phyloP scores from a whole-genome alignment of 495 filamentous ascomycete genomes.

The Geoglossum glabrum region DNA sequence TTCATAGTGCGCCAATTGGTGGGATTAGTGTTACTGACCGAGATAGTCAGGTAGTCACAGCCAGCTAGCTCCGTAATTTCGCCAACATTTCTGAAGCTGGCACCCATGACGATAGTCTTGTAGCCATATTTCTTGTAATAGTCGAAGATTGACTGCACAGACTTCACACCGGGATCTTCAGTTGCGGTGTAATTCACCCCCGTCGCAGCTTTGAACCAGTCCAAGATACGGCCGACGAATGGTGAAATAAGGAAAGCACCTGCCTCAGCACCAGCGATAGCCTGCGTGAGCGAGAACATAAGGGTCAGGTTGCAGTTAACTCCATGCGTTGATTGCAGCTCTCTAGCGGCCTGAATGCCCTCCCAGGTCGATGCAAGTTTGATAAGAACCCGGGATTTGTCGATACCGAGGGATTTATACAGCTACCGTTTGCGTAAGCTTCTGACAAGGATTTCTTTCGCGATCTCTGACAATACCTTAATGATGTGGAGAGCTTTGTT shows the following conservation, averaged over 20 bases:
- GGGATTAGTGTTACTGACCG: constrained; percentile 27
- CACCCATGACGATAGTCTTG: constrained; percentile 98
- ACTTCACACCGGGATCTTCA: constrained; percentile 94
- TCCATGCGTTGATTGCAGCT: constrained; percentile 78
- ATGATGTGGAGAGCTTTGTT: constrained; percentile 96
- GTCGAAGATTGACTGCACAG: constrained; percentile 92
- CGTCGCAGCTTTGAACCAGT: constrained; percentile 95
- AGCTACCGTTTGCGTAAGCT: constrained; percentile 34
- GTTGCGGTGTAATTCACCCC: constrained; percentile 76
- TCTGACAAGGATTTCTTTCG: not conserved
- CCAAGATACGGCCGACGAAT: constrained; percentile 97
- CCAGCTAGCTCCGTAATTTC: constrained; percentile 97
- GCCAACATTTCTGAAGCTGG: constrained; percentile 84
- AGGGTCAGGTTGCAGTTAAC: constrained; percentile 98
- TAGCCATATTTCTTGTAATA: constrained; percentile 99
- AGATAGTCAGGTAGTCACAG: constrained; percentile 97
- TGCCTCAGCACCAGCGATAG: constrained; percentile 90
- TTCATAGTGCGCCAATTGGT: not conserved
- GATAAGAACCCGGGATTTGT: constrained; percentile 85
- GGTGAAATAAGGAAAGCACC: constrained; percentile 97
- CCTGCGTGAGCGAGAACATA: constrained; percentile 93
- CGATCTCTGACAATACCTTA: constrained; percentile 36
- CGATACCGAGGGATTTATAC: constrained; percentile 77
- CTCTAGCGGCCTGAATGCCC: constrained; percentile 92
- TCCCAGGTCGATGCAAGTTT: constrained; percentile 83